These are phyloP conservation scores for Lathyrus sativus DNA, from an alignment of 306 rosid species.

Conservation along the genomic window DNA sequence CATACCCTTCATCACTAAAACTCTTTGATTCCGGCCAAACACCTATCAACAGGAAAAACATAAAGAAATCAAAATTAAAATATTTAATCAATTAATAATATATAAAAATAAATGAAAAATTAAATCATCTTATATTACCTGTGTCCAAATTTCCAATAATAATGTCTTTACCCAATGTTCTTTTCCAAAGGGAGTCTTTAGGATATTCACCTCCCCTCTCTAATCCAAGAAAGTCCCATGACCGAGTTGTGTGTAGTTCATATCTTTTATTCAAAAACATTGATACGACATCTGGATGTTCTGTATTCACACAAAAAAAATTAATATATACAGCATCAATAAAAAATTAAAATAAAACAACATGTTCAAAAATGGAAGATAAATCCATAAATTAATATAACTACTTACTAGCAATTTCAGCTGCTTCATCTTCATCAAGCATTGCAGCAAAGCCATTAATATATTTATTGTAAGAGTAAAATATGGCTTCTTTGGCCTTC, in stretches of 20 bases:
- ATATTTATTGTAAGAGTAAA: slow-evolving; percentile 61
- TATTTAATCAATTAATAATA: neutral
- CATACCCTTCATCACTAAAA: slow-evolving; percentile 63
- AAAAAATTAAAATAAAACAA: neutral
- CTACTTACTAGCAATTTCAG: slow-evolving; percentile 48
- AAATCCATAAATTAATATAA: neutral
- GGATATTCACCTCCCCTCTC: slow-evolving; percentile 35
- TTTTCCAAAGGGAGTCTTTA: slow-evolving; percentile 47
- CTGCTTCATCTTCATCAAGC: slow-evolving; percentile 61
- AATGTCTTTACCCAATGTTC: slow-evolving; percentile 55
- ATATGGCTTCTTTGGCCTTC: slow-evolving; percentile 55
- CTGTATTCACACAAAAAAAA: slow-evolving; percentile 34
- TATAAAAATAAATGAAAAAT: neutral
- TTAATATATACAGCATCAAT: neutral
- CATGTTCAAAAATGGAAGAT: neutral
- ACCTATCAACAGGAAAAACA: slow-evolving; percentile 40
- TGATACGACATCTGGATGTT: slow-evolving; percentile 57
- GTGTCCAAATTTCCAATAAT: slow-evolving; percentile 75
- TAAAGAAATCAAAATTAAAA: neutral
- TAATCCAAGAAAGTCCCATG: slow-evolving; percentile 68
- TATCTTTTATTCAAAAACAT: slow-evolving; percentile 47
- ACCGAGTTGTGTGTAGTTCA: slow-evolving; percentile 61
- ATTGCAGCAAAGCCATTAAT: slow-evolving; percentile 87
- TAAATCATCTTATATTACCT: slow-evolving; percentile 40
- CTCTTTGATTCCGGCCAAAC: slow-evolving; percentile 82